Evolutionary conservation across 2,329 filamentous ascomycete species (phyloP).

Genomic region (Aspergillus sp.): DNA sequence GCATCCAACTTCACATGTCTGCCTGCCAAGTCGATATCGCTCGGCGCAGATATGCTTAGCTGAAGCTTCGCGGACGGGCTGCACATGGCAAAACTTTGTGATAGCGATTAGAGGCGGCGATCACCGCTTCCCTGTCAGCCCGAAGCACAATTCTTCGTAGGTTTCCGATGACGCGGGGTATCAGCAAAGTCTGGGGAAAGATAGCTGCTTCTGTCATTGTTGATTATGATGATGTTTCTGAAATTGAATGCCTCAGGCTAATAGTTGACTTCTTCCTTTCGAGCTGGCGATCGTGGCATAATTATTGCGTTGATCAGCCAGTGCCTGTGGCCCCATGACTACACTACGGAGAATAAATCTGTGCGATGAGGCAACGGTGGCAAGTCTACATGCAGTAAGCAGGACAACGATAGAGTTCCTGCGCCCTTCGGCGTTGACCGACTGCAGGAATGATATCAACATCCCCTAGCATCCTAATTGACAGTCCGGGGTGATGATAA

Average conservation of each 20-base stretch:
- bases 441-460: not conserved
- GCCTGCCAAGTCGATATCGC: not conserved
- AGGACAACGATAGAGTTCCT: not conserved
- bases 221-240: not conserved
- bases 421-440: constrained; percentile 1
- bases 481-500: not conserved
- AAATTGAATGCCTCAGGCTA: no score
- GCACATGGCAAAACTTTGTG: constrained; percentile 1
- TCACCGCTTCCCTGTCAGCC: constrained; percentile 8
- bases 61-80: constrained; percentile 7
- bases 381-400: not conserved
- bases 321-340: not conserved
- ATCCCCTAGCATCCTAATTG: not conserved
- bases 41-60: constrained; percentile 3
- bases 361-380: not conserved
- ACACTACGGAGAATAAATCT: not conserved
- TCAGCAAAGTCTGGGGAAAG: constrained; percentile 7
- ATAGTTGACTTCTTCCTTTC: not conserved
- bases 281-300: not conserved
- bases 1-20: not conserved
- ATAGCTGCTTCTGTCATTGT: not conserved
- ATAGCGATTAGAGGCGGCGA: constrained; percentile 12
- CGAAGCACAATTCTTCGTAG: constrained; percentile 8
- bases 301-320: not conserved
- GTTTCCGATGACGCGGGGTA: constrained; percentile 16